A percentile compares a stretch with the other conserved stretches of the same genome.
Conservation (phyloP, 176 grass and related monocot genomes). For the Alloteropsis semialata region DNA sequence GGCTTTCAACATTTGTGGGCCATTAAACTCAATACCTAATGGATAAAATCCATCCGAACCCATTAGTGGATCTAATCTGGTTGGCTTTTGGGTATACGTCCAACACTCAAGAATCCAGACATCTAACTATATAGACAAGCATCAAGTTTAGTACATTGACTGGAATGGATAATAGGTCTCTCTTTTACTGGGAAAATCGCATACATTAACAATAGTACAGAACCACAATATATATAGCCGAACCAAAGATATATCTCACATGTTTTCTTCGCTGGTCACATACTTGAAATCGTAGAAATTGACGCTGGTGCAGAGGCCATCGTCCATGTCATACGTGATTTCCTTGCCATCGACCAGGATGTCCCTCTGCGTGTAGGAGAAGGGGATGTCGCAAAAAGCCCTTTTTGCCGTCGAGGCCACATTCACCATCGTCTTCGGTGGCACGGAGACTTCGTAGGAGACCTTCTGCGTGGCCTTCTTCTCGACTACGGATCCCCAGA, state of each 20-base stretch:
- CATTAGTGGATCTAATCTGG: too few relatives aligned
- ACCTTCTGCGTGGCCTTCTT: neutral
- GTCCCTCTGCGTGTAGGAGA: neutral
- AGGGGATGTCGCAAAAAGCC: neutral
- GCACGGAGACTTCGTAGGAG: neutral
- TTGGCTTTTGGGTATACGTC: too few relatives aligned
- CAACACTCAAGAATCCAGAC: too few relatives aligned
- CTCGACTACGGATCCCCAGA: neutral
- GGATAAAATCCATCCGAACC: too few relatives aligned
- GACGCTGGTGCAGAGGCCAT: slow-evolving; percentile 11
- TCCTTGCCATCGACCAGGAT: neutral
- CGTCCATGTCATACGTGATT: neutral
- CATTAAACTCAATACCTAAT: too few relatives aligned
- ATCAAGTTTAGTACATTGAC: too few relatives aligned
- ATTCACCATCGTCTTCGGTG: neutral
- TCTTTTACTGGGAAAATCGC: too few relatives aligned
- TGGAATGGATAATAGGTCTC: too few relatives aligned
- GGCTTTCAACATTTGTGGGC: too few relatives aligned
- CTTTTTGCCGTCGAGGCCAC: neutral
- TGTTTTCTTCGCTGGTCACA: slow-evolving; percentile 4
- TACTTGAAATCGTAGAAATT: slow-evolving; percentile 29
- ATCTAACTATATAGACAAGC: too few relatives aligned
- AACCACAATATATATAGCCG: too few relatives aligned
- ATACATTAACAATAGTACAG: too few relatives aligned
- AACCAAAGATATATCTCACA: neutral